Percentiles rank a stretch among this genome's conserved stretches.
phyloP scores from a whole-genome alignment of 768 basidiomycete genomes.

The Xerocomellus intermedius region DNA sequence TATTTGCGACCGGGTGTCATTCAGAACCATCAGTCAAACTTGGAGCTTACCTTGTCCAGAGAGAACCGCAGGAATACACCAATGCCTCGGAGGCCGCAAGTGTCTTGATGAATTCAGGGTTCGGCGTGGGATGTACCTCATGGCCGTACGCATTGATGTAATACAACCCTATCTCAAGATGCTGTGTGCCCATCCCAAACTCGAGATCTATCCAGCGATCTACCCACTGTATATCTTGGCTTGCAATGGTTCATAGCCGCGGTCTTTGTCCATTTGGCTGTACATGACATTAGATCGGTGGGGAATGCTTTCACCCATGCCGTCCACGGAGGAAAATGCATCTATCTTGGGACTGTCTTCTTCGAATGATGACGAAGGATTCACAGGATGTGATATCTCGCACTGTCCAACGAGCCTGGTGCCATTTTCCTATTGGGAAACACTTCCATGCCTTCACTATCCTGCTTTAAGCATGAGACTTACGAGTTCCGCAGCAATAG shows the following conservation, averaged over 20 bases:
- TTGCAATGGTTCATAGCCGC: constrained; percentile 51
- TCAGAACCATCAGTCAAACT: constrained; percentile 4
- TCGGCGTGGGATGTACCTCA: constrained; percentile 89
- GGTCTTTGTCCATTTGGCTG: constrained; percentile 48
- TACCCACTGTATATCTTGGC: constrained; percentile 64
- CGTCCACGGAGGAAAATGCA: constrained; percentile 50
- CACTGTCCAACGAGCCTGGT: constrained; percentile 85
- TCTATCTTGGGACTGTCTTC: constrained; percentile 34
- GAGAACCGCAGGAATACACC: constrained; percentile 90
- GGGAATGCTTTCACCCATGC: constrained; percentile 47
- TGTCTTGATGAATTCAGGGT: constrained; percentile 70
- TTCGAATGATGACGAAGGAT: constrained; percentile 29
- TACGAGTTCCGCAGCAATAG: constrained; percentile 87
- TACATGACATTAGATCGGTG: constrained; percentile 66
- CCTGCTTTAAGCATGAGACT: constrained; percentile 50
- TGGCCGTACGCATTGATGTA: constrained; percentile 92
- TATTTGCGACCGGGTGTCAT: constrained; percentile 27
- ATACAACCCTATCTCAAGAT: constrained; percentile 55
- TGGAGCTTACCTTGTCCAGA: constrained; percentile 80
- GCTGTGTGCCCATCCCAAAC: neutral
- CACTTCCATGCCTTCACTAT: constrained; percentile 26
- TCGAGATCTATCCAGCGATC: constrained; percentile 19
- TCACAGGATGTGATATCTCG: constrained; percentile 86
- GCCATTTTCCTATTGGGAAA: constrained; percentile 60
- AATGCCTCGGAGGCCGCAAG: constrained; percentile 62